A percentile compares a stretch with the other conserved stretches of the same genome.
phyloP scores from a whole-genome alignment of 2,329 filamentous ascomycete genomes.

The Zymoseptoria passerinii region DNA sequence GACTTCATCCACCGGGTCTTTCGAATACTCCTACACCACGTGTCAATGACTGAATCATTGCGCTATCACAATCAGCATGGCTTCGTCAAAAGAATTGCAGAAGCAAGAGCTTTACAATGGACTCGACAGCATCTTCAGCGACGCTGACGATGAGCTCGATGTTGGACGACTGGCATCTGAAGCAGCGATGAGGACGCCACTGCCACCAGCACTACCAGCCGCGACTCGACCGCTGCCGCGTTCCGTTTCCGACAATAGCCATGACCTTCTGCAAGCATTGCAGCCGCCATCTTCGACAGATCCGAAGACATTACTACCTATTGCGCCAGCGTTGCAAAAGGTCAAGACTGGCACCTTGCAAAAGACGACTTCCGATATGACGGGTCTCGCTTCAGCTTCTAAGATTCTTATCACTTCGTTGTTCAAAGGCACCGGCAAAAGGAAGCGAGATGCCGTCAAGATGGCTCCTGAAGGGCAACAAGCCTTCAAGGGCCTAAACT shows the following conservation, averaged over 20 bases:
- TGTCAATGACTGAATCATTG: neutral
- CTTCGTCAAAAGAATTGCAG: neutral
- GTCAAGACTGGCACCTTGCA: slow-evolving; percentile 1
- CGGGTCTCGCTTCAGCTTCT: slow-evolving; percentile 6
- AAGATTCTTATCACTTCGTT: slow-evolving; percentile 2
- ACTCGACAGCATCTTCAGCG: slow-evolving; percentile 15
- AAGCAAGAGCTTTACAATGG: slow-evolving; percentile 20
- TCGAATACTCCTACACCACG: neutral
- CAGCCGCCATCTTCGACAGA: slow-evolving; percentile 7
- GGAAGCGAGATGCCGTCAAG: slow-evolving; percentile 20
- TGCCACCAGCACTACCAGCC: slow-evolving; percentile 1
- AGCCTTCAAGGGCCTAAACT: slow-evolving; percentile 25
- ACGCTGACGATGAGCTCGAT: slow-evolving; percentile 17
- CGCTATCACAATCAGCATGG: neutral
- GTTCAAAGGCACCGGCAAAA: slow-evolving; percentile 16
- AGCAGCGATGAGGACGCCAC: slow-evolving; percentile 7
- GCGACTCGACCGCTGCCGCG: slow-evolving; percentile 12
- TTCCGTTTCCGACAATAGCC: slow-evolving; percentile 19
- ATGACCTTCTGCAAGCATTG: neutral
- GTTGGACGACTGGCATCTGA: slow-evolving; percentile 17
- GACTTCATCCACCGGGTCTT: neutral
- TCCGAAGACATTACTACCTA: neutral
- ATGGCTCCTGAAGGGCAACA: slow-evolving; percentile 22
- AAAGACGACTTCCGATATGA: slow-evolving; percentile 16
- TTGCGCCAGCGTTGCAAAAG: neutral